Conservation (phyloP, 192 early-diverging fungal species). For the Coemansia sp. region DNA sequence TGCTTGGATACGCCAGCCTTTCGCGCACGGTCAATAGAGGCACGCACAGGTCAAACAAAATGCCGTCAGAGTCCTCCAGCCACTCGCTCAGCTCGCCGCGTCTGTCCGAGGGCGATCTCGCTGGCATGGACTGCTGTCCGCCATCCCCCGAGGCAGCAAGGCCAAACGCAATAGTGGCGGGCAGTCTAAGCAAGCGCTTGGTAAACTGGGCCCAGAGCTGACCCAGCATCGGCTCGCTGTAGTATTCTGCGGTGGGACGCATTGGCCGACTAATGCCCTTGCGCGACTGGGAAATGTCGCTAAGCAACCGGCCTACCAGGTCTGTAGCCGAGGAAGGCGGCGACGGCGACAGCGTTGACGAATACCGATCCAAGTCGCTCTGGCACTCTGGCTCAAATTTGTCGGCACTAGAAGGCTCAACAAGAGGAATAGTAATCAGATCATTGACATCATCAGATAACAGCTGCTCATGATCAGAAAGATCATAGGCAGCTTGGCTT, state of each 20-base stretch:
- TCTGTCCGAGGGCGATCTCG: not conserved
- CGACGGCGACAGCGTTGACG: not conserved
- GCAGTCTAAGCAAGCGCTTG: slow-evolving; percentile 17
- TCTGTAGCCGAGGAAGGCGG: not conserved
- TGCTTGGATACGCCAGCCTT: not conserved
- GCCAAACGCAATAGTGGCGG: slow-evolving; percentile 9
- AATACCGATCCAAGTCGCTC: not conserved
- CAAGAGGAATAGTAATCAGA: slow-evolving; percentile 4
- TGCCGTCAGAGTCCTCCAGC: slow-evolving; percentile 14
- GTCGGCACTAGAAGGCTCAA: not conserved
- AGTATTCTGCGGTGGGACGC: slow-evolving; percentile 10
- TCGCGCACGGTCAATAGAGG: slow-evolving; percentile 21
- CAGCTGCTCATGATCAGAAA: not conserved
- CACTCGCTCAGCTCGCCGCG: slow-evolving; percentile 2
- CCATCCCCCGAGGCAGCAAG: not conserved
- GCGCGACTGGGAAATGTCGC: slow-evolving; percentile 10
- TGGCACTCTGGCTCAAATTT: not conserved
- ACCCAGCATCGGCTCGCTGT: slow-evolving; percentile 8
- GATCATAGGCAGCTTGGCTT: no score
- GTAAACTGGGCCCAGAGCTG: slow-evolving; percentile 24
- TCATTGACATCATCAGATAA: not conserved
- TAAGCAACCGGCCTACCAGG: slow-evolving; percentile 23
- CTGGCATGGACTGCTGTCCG: not conserved
- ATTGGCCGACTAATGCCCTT: not conserved
- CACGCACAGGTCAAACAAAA: slow-evolving; percentile 11